Percentiles rank a stretch among this genome's conserved stretches.
phyloP scores from a whole-genome alignment of 176 grass and related monocot genomes.

The Saccharum spontaneum region DNA sequence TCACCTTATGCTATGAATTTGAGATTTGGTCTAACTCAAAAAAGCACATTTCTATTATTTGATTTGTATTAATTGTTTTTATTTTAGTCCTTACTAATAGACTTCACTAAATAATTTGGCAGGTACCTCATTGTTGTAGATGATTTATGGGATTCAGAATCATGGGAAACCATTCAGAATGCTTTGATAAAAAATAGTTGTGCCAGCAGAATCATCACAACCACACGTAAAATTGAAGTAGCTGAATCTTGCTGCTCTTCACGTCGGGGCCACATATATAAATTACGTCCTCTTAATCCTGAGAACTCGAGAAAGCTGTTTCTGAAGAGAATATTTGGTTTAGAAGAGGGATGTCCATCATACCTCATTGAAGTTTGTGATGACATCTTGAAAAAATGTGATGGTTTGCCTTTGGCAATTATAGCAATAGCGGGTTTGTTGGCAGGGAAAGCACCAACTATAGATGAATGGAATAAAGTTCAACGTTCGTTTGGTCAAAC shows the following conservation, averaged over 20 bases:
- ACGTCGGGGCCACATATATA: background rate
- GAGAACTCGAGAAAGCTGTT: background rate
- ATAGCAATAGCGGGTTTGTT: background rate
- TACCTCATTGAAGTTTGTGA: background rate
- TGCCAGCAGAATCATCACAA: background rate
- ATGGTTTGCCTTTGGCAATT: background rate
- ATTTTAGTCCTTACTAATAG: too few relatives aligned
- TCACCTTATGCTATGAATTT: too few relatives aligned
- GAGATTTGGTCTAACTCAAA: too few relatives aligned
- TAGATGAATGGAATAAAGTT: background rate
- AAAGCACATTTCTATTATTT: too few relatives aligned
- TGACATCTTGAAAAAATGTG: background rate
- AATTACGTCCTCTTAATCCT: background rate
- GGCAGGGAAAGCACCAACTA: background rate
- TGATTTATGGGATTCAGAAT: background rate
- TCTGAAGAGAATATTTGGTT: background rate
- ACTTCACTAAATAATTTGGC: too few relatives aligned
- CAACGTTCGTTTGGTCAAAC: background rate
- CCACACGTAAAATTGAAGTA: background rate
- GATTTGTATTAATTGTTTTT: too few relatives aligned
- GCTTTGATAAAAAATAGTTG: background rate
- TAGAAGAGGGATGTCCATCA: background rate
- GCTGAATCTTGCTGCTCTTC: background rate
- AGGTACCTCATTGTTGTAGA: conserved; percentile 16
- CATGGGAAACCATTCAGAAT: background rate